Percentiles rank a stretch among this genome's conserved stretches.
phyloP scores from a whole-genome alignment of 805 yeast species.

The Candida loeiensis region DNA sequence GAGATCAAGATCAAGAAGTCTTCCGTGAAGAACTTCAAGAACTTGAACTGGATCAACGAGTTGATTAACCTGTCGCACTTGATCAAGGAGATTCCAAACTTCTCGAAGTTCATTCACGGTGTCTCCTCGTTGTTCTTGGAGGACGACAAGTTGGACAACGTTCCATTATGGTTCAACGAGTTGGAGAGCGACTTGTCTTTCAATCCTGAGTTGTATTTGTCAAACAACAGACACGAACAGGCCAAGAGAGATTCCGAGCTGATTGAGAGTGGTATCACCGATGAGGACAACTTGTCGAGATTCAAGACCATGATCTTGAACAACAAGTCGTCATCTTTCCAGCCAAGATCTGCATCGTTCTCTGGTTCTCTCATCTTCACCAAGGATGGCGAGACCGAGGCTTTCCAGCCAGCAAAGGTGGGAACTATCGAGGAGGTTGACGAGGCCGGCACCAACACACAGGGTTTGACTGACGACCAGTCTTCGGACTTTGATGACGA shows the following conservation, averaged over 20 bases:
- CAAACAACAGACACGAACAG: conserved; percentile 11
- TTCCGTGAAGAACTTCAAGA: conserved; percentile 38
- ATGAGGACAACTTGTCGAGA: conserved; percentile 43
- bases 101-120: conserved; percentile 92
- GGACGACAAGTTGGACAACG: conserved; percentile 81
- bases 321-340: conserved; percentile 25
- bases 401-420: neutral
- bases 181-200: conserved; percentile 47
- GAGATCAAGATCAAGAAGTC: conserved; percentile 64
- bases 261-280: conserved; percentile 37
- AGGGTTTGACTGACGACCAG: conserved; percentile 19
- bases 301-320: conserved; percentile 36
- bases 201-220: conserved; percentile 14
- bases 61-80: conserved; percentile 69
- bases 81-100: conserved; percentile 91
- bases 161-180: conserved; percentile 95
- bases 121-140: conserved; percentile 83
- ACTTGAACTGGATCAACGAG: conserved; percentile 78
- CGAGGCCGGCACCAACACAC: conserved; percentile 6
- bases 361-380: conserved; percentile 29
- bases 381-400: conserved; percentile 8
- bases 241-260: conserved; percentile 9
- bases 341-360: conserved; percentile 39
- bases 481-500: conserved; percentile 32
- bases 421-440: conserved; percentile 10